These are phyloP conservation scores for Phytomonas sp. DNA, from an alignment of 208 protist species.

Conservation along the genomic window DNA sequence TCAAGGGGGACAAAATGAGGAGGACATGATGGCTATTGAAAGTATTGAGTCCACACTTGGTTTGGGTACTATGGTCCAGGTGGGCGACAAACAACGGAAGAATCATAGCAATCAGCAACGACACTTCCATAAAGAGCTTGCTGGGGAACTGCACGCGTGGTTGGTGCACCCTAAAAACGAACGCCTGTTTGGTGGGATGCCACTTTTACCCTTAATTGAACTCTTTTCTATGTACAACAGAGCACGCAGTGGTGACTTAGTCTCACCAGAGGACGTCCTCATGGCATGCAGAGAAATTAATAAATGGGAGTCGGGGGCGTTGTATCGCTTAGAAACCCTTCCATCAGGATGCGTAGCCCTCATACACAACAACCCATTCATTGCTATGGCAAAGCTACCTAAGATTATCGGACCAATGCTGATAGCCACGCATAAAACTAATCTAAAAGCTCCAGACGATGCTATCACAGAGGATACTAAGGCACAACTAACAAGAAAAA, in stretches of 20 bases:
- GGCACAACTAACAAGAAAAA: background rate
- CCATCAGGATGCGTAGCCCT: slow-evolving; percentile 66
- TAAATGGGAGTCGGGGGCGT: slow-evolving; percentile 19
- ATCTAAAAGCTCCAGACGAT: background rate
- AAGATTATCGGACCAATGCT: slow-evolving; percentile 50
- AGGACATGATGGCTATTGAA: slow-evolving; percentile 45
- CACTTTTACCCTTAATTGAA: slow-evolving; percentile 72
- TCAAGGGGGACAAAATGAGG: slow-evolving; percentile 2
- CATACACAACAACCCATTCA: slow-evolving; percentile 44
- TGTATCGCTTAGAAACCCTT: slow-evolving; percentile 52
- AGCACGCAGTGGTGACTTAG: slow-evolving; percentile 65
- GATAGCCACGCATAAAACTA: slow-evolving; percentile 10
- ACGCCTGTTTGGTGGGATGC: slow-evolving; percentile 58
- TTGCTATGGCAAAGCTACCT: slow-evolving; percentile 43
- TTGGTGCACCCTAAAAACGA: slow-evolving; percentile 74
- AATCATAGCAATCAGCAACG: slow-evolving; percentile 11
- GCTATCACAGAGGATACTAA: background rate
- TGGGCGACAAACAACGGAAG: background rate
- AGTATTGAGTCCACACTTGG: slow-evolving; percentile 83
- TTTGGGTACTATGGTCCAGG: slow-evolving; percentile 48
- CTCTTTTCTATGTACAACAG: slow-evolving; percentile 83
- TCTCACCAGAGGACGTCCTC: slow-evolving; percentile 72
- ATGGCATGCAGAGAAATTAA: slow-evolving; percentile 45
- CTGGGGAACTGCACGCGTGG: slow-evolving; percentile 68
- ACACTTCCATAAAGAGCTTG: slow-evolving; percentile 53